These are phyloP conservation scores for Suillus variegatus DNA, from an alignment of 768 basidiomycete species.

Conservation along the genomic window DNA sequence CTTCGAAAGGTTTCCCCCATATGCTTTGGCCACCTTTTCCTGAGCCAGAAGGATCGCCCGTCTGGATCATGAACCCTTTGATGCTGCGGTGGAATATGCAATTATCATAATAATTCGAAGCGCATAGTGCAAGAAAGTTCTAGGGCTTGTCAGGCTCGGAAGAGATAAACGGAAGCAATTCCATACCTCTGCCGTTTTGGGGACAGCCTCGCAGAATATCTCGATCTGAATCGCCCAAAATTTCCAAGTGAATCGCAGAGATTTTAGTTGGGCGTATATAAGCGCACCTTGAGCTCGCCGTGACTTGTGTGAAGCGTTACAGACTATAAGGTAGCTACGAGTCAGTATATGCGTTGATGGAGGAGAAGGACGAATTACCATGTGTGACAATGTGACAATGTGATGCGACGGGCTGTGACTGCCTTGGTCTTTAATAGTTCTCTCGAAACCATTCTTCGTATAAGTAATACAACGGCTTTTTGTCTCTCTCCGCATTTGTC, in stretches of 20 bases:
- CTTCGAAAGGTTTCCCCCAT: slow-evolving; percentile 90
- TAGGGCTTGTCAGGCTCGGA: slow-evolving; percentile 30
- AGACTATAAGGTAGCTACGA: slow-evolving; percentile 51
- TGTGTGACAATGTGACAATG: slow-evolving; percentile 12
- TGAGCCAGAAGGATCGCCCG: slow-evolving; percentile 84
- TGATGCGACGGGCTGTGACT: slow-evolving; percentile 26
- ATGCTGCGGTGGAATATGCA: slow-evolving; percentile 94
- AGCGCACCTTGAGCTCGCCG: slow-evolving; percentile 87
- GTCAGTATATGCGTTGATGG: slow-evolving; percentile 25
- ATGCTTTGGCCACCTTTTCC: slow-evolving; percentile 98
- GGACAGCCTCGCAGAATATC: slow-evolving; percentile 95
- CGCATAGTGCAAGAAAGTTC: slow-evolving; percentile 97
- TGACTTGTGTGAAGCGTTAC: slow-evolving; percentile 94
- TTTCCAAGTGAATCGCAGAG: slow-evolving; percentile 1
- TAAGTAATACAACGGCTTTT: slow-evolving; percentile 15
- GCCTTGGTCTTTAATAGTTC: slow-evolving; percentile 17
- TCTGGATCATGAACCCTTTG: slow-evolving; percentile 94
- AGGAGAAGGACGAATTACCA: slow-evolving; percentile 25
- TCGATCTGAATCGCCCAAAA: slow-evolving; percentile 65
- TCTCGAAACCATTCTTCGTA: neutral
- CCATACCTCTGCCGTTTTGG: slow-evolving; percentile 89
- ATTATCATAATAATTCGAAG: slow-evolving; percentile 82
- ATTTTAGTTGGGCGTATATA: neutral
- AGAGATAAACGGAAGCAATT: neutral
- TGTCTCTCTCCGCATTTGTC: slow-evolving; percentile 28